Evolutionary conservation across 1,284 basidiomycete species (phyloP).

Genomic region (Microbotryomycetes sp.): DNA sequence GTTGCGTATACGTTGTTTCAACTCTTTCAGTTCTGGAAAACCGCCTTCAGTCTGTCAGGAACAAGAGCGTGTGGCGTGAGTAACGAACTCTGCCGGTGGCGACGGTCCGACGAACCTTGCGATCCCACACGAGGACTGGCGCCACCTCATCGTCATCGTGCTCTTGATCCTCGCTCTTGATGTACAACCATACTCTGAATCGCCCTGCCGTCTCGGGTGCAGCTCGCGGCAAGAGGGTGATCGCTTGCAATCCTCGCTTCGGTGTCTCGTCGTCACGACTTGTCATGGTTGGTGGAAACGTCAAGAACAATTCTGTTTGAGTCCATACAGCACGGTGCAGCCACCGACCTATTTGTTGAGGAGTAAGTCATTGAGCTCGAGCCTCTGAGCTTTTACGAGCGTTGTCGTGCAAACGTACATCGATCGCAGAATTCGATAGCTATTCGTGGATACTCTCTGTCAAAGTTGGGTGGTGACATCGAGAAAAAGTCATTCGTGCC

Average conservation of each 20-base stretch:
- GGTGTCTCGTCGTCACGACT: neutral
- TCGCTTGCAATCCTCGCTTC: constrained; percentile 54
- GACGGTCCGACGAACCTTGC: constrained; percentile 39
- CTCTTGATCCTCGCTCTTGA: constrained; percentile 26
- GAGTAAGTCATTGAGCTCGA: neutral
- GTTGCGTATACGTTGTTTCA: constrained; percentile 82
- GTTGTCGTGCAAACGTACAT: constrained; percentile 48
- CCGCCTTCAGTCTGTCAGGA: constrained; percentile 78
- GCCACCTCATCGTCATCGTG: constrained; percentile 41
- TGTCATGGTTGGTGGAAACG: constrained; percentile 58
- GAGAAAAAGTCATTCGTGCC: constrained; percentile 16
- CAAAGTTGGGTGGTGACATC: constrained; percentile 18
- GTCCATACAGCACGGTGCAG: constrained; percentile 79
- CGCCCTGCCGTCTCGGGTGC: constrained; percentile 74
- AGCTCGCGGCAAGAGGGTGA: constrained; percentile 67
- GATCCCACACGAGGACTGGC: constrained; percentile 42
- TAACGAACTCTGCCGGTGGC: neutral
- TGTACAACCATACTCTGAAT: constrained; percentile 76
- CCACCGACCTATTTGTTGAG: constrained; percentile 44
- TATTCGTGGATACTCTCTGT: constrained; percentile 36
- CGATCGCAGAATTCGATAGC: constrained; percentile 81
- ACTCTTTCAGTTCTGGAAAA: constrained; percentile 79
- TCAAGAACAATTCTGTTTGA: constrained; percentile 72
- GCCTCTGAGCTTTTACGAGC: neutral
- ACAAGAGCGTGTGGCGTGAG: constrained; percentile 48